Conservation (phyloP, 257 asterid species). For the Linderniella brevidens region DNA sequence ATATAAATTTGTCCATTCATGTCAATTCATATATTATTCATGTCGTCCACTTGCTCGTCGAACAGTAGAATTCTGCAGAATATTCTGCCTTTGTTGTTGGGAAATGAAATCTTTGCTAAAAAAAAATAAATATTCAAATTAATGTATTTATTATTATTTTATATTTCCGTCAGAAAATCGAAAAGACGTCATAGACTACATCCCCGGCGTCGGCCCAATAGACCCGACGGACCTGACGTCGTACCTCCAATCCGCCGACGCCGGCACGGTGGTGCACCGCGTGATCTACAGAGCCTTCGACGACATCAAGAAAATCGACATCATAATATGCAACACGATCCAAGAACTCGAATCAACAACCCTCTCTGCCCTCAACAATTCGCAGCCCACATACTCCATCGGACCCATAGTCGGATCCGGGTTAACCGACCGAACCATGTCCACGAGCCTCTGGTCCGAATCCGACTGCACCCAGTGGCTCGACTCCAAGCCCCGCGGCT, state of each 20-base stretch:
- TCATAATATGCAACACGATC: conserved; percentile 45
- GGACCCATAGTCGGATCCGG: conserved; percentile 27
- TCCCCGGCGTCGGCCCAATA: conserved; percentile 45
- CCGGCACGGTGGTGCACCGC: conserved; percentile 5
- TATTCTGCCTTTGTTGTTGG: too few species aligned
- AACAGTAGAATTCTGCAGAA: too few species aligned
- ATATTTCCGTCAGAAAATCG: not conserved
- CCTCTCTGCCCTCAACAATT: conserved; percentile 22
- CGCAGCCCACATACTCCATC: conserved; percentile 30
- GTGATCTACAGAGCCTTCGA: conserved; percentile 13
- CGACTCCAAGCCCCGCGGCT: conserved; percentile 22
- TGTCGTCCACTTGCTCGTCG: too few species aligned
- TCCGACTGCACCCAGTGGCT: conserved; percentile 41
- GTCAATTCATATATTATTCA: too few species aligned
- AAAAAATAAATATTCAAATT: too few species aligned
- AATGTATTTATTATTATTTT: too few species aligned
- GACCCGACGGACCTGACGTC: conserved; percentile 34
- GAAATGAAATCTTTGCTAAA: not conserved
- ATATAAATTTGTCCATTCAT: too few species aligned
- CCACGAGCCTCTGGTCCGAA: conserved; percentile 27
- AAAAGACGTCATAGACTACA: conserved; percentile 27
- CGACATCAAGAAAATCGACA: conserved; percentile 28
- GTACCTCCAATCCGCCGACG: conserved; percentile 11
- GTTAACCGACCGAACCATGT: conserved; percentile 1
- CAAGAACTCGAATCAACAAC: conserved; percentile 34